These are phyloP conservation scores for Eutypa lata DNA, from an alignment of 2,329 filamentous ascomycete species.

Conservation along the genomic window DNA sequence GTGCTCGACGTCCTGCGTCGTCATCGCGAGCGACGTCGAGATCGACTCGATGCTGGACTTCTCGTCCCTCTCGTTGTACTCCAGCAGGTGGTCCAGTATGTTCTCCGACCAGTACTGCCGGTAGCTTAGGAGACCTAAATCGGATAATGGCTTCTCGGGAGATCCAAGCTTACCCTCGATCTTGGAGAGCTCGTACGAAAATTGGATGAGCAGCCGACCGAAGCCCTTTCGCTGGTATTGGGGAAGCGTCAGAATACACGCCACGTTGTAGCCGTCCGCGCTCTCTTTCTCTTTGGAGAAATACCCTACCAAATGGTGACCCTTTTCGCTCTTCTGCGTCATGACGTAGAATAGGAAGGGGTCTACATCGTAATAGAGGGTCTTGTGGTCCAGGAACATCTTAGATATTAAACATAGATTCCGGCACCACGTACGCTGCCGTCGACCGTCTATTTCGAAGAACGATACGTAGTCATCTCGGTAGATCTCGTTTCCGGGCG, in stretches of 20 bases:
- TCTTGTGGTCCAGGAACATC: constrained; percentile 95
- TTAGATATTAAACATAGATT: constrained; percentile 94
- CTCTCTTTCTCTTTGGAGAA: constrained; percentile 99
- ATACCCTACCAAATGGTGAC: constrained; percentile 96
- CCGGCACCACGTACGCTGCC: constrained; percentile 93
- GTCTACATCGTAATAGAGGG: constrained; percentile 98
- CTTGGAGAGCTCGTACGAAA: constrained; percentile 94
- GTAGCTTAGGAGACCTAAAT: constrained; percentile 89
- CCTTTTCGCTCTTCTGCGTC: constrained; percentile 83
- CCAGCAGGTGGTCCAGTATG: constrained; percentile 81
- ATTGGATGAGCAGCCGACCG: constrained; percentile 89
- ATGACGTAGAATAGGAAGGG: constrained; percentile 99
- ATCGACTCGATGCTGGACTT: constrained; percentile 84
- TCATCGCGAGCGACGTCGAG: constrained; percentile 81
- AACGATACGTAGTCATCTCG: constrained; percentile 91
- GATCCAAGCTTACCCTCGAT: constrained; percentile 94
- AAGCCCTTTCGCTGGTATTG: constrained; percentile 96
- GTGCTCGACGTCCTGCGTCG: constrained; percentile 93
- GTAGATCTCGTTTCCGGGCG: constrained; percentile 97
- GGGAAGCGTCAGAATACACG: constrained; percentile 93
- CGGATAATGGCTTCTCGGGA: constrained; percentile 92
- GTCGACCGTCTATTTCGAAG: constrained; percentile 92
- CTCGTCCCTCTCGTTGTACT: constrained; percentile 63
- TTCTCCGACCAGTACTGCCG: constrained; percentile 97
- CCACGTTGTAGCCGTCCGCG: constrained; percentile 94